Evolutionary conservation across 345 rosid genomes (phyloP).

Genomic region (Gossypium rotundifolium): DNA sequence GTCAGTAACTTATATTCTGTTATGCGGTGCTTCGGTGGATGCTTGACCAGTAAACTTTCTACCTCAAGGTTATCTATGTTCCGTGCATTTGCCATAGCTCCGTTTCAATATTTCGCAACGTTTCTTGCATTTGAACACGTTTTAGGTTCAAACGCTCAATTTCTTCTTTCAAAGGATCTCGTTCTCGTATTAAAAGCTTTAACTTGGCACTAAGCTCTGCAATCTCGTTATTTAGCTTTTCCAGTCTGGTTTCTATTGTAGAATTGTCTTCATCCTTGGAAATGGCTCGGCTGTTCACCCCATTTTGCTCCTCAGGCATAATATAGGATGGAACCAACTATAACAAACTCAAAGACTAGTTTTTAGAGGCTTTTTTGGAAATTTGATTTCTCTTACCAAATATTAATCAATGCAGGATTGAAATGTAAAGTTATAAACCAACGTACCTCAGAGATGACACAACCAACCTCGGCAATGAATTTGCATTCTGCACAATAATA

Average conservation of each 20-base stretch:
- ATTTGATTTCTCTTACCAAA: too few species aligned
- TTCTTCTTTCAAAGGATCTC: background rate
- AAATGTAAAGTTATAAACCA: background rate
- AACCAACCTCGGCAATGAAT: background rate
- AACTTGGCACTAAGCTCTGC: background rate
- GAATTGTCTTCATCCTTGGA: background rate
- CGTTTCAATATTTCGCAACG: background rate
- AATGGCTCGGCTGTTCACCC: background rate
- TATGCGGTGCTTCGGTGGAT: background rate
- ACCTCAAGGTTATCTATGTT: background rate
- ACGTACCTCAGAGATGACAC: constrained; percentile 11
- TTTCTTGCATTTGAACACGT: background rate
- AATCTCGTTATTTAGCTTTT: background rate
- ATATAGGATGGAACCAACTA: background rate
- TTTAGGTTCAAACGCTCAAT: background rate
- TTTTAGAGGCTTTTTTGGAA: background rate
- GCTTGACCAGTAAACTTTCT: background rate
- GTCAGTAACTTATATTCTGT: background rate
- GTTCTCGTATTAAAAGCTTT: background rate
- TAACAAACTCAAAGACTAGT: background rate
- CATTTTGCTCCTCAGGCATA: background rate
- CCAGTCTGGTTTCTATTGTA: background rate
- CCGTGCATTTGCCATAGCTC: background rate
- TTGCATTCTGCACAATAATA: constrained; percentile 9
- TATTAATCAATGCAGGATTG: background rate